Conservation (phyloP, 2,329 filamentous ascomycete species). For the Verruconis gallopava region DNA sequence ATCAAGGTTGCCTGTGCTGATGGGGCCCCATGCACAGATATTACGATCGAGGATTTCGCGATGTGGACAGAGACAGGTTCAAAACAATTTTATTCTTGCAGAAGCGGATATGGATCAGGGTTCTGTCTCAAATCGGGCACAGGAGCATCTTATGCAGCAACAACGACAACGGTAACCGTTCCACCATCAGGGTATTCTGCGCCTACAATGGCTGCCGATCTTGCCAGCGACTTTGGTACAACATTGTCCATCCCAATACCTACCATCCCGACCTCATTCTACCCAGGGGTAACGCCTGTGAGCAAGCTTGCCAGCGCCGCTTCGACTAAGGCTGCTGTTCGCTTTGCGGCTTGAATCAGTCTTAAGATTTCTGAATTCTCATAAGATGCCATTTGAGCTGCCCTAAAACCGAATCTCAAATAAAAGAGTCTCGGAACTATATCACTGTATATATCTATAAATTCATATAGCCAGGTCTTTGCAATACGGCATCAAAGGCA, state of each 20-base stretch:
- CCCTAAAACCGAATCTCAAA: too few relatives aligned
- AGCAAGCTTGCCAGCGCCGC: conserved; percentile 19
- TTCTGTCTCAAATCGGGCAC: conserved; percentile 31
- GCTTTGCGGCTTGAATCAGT: too few relatives aligned
- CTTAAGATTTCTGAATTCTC: too few relatives aligned
- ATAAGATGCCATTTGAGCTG: too few relatives aligned
- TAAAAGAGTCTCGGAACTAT: too few relatives aligned
- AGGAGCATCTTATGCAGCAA: conserved; percentile 19
- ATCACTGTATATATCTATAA: too few relatives aligned
- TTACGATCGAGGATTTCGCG: conserved; percentile 37
- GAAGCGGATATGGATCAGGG: conserved; percentile 36
- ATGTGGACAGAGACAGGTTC: conserved; percentile 40
- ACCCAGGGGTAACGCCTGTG: conserved; percentile 23
- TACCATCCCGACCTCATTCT: conserved; percentile 28
- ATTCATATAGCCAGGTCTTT: too few relatives aligned
- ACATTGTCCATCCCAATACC: conserved; percentile 22
- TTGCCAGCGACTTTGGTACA: conserved; percentile 19
- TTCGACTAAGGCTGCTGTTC: too few relatives aligned
- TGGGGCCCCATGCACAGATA: conserved; percentile 38
- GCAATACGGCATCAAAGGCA: too few relatives aligned
- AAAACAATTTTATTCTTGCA: conserved; percentile 32
- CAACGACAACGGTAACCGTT: conserved; percentile 22
- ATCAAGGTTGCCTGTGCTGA: conserved; percentile 41
- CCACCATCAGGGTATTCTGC: conserved; percentile 27
- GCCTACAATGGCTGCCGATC: conserved; percentile 24